A percentile compares a stretch with the other conserved stretches of the same genome.
Evolutionary conservation across 257 asterid species (phyloP).

Genomic region (Coffea canephora): DNA sequence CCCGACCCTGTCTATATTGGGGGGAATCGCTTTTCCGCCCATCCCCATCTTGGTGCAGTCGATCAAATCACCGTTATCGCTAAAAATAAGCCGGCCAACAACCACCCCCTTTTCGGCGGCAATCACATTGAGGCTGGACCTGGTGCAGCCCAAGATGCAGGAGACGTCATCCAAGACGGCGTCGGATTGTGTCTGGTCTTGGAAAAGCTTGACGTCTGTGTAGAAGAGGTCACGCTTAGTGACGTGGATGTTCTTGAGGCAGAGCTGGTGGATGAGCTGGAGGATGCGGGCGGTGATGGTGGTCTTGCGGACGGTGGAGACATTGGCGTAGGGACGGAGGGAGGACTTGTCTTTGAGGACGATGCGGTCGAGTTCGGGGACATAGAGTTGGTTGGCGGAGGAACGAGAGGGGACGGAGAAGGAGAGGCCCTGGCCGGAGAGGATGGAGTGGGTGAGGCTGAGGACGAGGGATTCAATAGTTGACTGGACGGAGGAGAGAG

Average conservation of each 20-base stretch:
- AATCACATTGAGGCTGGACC: conserved; percentile 81
- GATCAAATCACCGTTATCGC: conserved; percentile 81
- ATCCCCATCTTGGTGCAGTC: conserved; percentile 94
- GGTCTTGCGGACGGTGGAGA: conserved; percentile 75
- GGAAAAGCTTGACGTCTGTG: conserved; percentile 87
- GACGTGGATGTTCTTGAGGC: conserved; percentile 73
- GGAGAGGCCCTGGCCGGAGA: conserved; percentile 70
- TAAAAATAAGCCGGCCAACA: conserved; percentile 73
- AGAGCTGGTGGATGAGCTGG: conserved; percentile 79
- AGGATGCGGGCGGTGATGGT: conserved; percentile 69
- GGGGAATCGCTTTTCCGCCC: conserved; percentile 93
- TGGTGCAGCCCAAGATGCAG: conserved; percentile 74
- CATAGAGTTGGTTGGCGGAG: conserved; percentile 79
- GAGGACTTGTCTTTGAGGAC: conserved; percentile 75
- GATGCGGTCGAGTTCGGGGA: conserved; percentile 87
- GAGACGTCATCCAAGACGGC: conserved; percentile 78
- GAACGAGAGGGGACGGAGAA: conserved; percentile 82
- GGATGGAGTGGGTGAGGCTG: conserved; percentile 68
- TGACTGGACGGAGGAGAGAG: conserved; percentile 66
- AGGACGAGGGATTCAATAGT: conserved; percentile 58
- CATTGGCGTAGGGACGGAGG: conserved; percentile 65
- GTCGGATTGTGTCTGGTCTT: conserved; percentile 73
- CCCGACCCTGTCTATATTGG: conserved; percentile 84
- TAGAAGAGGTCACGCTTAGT: conserved; percentile 89
- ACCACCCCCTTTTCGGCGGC: conserved; percentile 85